Percentiles rank a stretch among this genome's conserved stretches.
These are phyloP conservation scores for Suhomyces kunorum DNA, from an alignment of 1,139 yeast genomes.

Conservation along the genomic window DNA sequence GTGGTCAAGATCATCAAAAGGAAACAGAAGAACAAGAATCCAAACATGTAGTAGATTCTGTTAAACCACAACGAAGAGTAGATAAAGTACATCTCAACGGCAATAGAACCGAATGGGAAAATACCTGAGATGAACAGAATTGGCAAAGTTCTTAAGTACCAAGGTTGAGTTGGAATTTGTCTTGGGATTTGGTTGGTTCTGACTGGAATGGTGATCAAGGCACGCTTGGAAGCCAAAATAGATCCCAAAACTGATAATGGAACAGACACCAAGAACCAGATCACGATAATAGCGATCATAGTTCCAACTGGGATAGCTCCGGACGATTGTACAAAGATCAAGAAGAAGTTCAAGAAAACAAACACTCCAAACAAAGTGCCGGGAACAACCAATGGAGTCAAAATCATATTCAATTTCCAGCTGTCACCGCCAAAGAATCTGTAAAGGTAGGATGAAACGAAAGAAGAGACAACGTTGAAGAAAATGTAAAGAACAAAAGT, in stretches of 20 bases:
- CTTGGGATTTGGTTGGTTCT: conserved; percentile 93
- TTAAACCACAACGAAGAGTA: conserved; percentile 93
- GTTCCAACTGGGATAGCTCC: conserved; percentile 96
- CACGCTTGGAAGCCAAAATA: conserved; percentile 68
- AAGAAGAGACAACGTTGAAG: conserved; percentile 81
- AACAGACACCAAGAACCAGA: conserved; percentile 85
- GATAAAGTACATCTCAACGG: conserved; percentile 89
- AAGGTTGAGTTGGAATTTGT: conserved; percentile 90
- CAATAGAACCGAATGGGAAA: conserved; percentile 92
- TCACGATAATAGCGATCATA: conserved; percentile 72
- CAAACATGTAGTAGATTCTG: conserved; percentile 95
- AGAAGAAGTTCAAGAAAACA: conserved; percentile 74
- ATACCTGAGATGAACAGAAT: conserved; percentile 80
- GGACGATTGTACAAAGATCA: conserved; percentile 76
- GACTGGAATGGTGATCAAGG: conserved; percentile 67
- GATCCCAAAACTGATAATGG: conserved; percentile 87
- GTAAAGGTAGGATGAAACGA: conserved; percentile 80
- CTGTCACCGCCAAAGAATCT: conserved; percentile 89
- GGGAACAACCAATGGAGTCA: conserved; percentile 86
- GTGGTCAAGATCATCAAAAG: conserved; percentile 80
- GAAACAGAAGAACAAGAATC: conserved; percentile 88
- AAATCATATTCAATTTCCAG: conserved; percentile 82
- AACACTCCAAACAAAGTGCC: conserved; percentile 67
- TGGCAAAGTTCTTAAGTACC: conserved; percentile 71
- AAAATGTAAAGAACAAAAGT: conserved; percentile 81